A percentile compares a stretch with the other conserved stretches of the same genome.
These are phyloP conservation scores for Hansfordia pulvinata DNA, from an alignment of 2,329 filamentous ascomycete species.

Conservation along the genomic window DNA sequence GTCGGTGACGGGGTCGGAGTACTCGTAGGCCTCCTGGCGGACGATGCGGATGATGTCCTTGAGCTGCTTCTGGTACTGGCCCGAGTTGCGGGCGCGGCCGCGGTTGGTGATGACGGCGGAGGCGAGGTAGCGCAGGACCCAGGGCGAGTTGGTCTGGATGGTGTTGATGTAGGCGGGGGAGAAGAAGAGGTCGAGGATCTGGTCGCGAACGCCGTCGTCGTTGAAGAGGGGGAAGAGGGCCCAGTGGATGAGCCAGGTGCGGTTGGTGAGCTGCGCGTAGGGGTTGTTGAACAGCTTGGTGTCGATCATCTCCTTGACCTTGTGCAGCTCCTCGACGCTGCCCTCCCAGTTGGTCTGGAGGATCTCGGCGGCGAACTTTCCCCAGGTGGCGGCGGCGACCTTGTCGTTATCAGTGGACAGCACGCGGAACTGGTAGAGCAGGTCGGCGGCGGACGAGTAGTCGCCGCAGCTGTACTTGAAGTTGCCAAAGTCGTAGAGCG, in stretches of 20 bases:
- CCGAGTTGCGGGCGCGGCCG: slow-evolving; percentile 65
- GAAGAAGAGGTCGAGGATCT: slow-evolving; percentile 92
- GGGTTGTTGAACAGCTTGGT: slow-evolving; percentile 93
- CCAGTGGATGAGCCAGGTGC: slow-evolving; percentile 97
- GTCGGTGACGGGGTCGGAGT: slow-evolving; percentile 87
- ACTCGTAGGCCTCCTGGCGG: slow-evolving; percentile 95
- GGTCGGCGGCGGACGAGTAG: slow-evolving; percentile 78
- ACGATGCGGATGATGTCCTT: slow-evolving; percentile 96
- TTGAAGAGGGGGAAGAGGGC: slow-evolving; percentile 98
- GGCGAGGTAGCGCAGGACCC: slow-evolving; percentile 88
- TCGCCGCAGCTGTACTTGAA: slow-evolving; percentile 97
- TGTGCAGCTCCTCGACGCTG: slow-evolving; percentile 79
- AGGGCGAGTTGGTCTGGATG: slow-evolving; percentile 94
- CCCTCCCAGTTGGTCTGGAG: slow-evolving; percentile 90
- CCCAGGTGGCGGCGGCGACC: slow-evolving; percentile 90
- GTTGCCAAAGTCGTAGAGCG: slow-evolving; percentile 88
- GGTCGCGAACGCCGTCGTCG: slow-evolving; percentile 80
- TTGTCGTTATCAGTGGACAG: slow-evolving; percentile 98
- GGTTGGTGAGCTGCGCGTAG: slow-evolving; percentile 87
- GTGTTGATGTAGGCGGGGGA: slow-evolving; percentile 97
- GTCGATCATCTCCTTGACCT: slow-evolving; percentile 86
- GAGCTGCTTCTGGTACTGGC: slow-evolving; percentile 90
- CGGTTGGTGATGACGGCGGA: slow-evolving; percentile 93
- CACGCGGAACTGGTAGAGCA: slow-evolving; percentile 95
- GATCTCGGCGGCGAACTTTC: slow-evolving; percentile 93